Evolutionary conservation across 768 basidiomycete species (phyloP), one percentile per base, ranked within the genome.

Genomic region (Galerina marginata): DNA sequence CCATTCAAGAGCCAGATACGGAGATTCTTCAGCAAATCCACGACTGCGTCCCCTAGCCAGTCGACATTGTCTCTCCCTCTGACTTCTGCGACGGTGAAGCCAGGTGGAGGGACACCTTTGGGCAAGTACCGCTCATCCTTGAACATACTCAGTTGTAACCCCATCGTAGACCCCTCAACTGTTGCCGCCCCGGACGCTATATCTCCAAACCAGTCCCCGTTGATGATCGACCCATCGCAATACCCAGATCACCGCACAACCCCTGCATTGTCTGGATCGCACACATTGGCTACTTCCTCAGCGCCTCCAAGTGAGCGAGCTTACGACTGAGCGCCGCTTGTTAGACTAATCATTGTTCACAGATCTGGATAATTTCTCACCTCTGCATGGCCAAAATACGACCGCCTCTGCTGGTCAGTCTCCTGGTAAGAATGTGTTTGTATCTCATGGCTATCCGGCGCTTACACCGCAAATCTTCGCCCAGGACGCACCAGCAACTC

Each of bases 11-110:
- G 29, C 29, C 6, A 6, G 29, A 29, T 29, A 6, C 29, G 29
- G 6, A 29, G 6, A 3, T 6, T 29, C 29, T 29, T 29, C 29
- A 29, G 29, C n/a, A n/a, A n/a, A 47, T 20, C 45, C 45, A 47
- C 16, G 12, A 20, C n/a, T 47, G 20, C 45, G 45, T 47, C 37
- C 36, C n/a, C 43, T 36, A 15, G 50, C 42, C 42, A 36, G 58
- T 42, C 49, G 38, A 33, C 48, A 5, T 40, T 16, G 20, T 45
- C 49, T 59, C 50, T 52, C 49, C 38, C 58, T 40, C 39, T 29
- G 6, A 43, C 48, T 20, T 59, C 42, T 42, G 40, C 50, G 16
- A 59, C 29, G 38, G 40, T 26, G 50, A 59, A 53, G 26, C 58
- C 37, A 11, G 49, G 25, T 42, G 26, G 10, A 38, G 40, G 10